Conservation (phyloP, 2,329 filamentous ascomycete species). For the Hymenoscyphus albidus region DNA sequence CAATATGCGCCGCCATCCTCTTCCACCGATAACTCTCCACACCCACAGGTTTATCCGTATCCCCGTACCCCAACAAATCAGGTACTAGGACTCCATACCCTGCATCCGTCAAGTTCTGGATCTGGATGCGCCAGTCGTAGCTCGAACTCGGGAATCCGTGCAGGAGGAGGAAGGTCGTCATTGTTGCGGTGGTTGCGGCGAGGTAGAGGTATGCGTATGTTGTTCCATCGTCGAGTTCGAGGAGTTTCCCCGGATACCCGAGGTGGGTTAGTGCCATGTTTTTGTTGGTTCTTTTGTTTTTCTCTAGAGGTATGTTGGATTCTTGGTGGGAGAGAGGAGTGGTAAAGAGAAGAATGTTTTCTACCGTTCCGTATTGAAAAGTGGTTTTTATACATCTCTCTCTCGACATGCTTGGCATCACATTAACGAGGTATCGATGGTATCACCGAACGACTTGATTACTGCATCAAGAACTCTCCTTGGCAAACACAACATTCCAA, state of each 20-base stretch:
- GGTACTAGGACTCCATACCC: slow-evolving; percentile 48
- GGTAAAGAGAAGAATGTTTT: too few species aligned
- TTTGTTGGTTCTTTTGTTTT: too few species aligned
- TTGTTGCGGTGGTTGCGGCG: slow-evolving; percentile 15
- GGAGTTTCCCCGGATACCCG: not conserved
- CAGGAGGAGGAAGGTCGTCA: slow-evolving; percentile 39
- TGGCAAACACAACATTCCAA: too few species aligned
- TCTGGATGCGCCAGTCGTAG: slow-evolving; percentile 41
- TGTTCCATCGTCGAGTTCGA: slow-evolving; percentile 7
- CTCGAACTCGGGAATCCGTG: slow-evolving; percentile 43
- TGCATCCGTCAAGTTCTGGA: slow-evolving; percentile 36
- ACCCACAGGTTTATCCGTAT: slow-evolving; percentile 42
- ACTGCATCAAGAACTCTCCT: too few species aligned
- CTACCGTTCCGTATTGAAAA: too few species aligned
- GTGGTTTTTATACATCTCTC: too few species aligned
- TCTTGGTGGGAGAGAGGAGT: too few species aligned
- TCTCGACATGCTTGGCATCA: too few species aligned
- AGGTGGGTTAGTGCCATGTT: slow-evolving; percentile 4
- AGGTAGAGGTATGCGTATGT: slow-evolving; percentile 7
- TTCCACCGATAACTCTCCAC: slow-evolving; percentile 33
- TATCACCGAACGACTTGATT: too few species aligned
- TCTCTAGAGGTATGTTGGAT: too few species aligned
- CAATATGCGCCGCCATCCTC: slow-evolving; percentile 32
- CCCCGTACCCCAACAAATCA: slow-evolving; percentile 56
- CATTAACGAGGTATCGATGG: too few species aligned